Percentiles rank a stretch among this genome's conserved stretches.
These are phyloP conservation scores for Cryphonectria radicalis DNA, from an alignment of 2,329 filamentous ascomycete species.

Conservation along the genomic window DNA sequence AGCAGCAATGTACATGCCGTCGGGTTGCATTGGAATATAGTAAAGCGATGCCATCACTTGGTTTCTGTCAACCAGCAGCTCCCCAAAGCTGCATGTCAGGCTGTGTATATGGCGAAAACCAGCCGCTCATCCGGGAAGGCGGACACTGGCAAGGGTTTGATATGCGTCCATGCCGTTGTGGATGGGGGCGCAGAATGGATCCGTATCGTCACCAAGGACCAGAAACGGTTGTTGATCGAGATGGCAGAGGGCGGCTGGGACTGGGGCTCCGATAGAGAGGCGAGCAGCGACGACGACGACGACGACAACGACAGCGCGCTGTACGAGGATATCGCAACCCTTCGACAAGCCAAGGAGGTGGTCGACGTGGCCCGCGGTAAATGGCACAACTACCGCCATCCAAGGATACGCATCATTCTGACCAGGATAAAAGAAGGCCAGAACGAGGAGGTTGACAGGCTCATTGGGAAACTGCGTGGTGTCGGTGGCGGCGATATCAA, in stretches of 20 bases:
- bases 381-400: conserved; percentile 34
- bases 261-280: conserved; percentile 24
- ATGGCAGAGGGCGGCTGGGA: conserved; percentile 41
- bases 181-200: conserved; percentile 42
- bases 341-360: conserved; percentile 35
- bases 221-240: conserved; percentile 37
- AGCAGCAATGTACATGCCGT: conserved; percentile 26
- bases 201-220: conserved; percentile 39
- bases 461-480: conserved; percentile 32
- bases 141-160: conserved; percentile 1
- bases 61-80: conserved; percentile 21
- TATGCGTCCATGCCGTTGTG: conserved; percentile 38
- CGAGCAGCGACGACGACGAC: conserved; percentile 24
- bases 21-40: conserved; percentile 23
- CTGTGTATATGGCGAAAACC: background rate
- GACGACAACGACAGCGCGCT: conserved; percentile 26
- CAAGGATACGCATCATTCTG: conserved; percentile 36
- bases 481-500: conserved; percentile 32
- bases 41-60: conserved; percentile 25
- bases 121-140: background rate
- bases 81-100: background rate
- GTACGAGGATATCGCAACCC: conserved; percentile 34
- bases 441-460: conserved; percentile 35
- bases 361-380: conserved; percentile 37
- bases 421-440: conserved; percentile 36